Evolutionary conservation across 192 early-diverging fungal species (phyloP).

Genomic region (Gamsiella multidivaricata): DNA sequence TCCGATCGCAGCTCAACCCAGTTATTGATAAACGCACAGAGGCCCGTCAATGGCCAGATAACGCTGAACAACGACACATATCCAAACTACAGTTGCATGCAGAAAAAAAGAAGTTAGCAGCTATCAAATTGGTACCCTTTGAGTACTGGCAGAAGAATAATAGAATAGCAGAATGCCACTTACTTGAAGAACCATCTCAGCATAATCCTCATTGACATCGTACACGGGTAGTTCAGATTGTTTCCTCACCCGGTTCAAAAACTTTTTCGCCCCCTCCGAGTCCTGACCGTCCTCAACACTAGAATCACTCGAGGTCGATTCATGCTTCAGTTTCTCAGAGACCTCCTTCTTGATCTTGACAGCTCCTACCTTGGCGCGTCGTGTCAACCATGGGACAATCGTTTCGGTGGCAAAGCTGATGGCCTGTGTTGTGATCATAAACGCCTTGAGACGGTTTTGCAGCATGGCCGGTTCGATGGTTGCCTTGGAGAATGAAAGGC

Average conservation of each 20-base stretch:
- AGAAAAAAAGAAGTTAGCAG: background rate
- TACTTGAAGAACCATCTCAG: conserved; percentile 92
- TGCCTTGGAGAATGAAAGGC: conserved; percentile 51
- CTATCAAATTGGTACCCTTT: background rate
- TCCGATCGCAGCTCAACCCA: conserved; percentile 91
- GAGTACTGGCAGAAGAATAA: background rate
- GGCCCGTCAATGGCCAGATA: conserved; percentile 86
- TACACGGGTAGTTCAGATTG: conserved; percentile 79
- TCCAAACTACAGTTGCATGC: conserved; percentile 71
- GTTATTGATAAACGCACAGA: conserved; percentile 89
- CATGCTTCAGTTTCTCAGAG: conserved; percentile 33
- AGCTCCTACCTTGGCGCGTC: conserved; percentile 50
- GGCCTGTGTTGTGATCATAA: conserved; percentile 87
- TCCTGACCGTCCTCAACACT: conserved; percentile 6
- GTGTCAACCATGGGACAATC: conserved; percentile 73
- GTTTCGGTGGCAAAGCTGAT: conserved; percentile 81
- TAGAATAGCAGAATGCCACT: background rate
- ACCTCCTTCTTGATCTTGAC: conserved; percentile 55
- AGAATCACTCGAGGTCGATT: background rate
- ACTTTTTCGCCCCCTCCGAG: conserved; percentile 49
- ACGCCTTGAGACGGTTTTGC: conserved; percentile 73
- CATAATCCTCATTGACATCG: conserved; percentile 89
- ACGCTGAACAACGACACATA: conserved; percentile 87
- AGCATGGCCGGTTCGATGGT: conserved; percentile 67
- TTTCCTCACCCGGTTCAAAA: conserved; percentile 65